Evolutionary conservation across 495 filamentous ascomycete species (phyloP), one percentile per base, ranked within the genome.

Genomic region (Cercophora samala): DNA sequence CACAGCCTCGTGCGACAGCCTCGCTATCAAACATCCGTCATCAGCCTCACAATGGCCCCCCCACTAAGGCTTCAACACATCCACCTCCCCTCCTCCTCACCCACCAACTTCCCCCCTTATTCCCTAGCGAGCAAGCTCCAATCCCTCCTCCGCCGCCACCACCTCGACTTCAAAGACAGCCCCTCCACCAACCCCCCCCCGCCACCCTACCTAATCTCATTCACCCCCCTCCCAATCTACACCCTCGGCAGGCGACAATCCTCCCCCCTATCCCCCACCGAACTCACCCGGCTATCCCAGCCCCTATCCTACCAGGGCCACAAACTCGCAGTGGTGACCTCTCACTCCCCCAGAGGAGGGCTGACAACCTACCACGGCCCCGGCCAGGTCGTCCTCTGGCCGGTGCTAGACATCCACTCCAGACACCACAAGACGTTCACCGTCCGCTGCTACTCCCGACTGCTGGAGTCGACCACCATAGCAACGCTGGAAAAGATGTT

Each of bases 281-380:
- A 80, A 63, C 69, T 74, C 23, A 72, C 68, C 18, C 73, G 65
- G n/a, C 68, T 80, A 69, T 71, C 81, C 75, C 63, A 85, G 73
- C 60, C 70, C 72, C 37, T 78, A 70, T 22, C 52, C 42, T 53
- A 51, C 62, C 21, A 22, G 13, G 21, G 58, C 26, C 21, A 13
- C 5, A 46, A 53, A 59, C 62, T 23, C 53, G 8, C 61, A 54
- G 25, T 53, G 9, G 17, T 19, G 61, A 56, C 11, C 54, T 8
- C 9, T n/a, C 64, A 51, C 63, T 89, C 92, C 5, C 85, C 89
- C 8, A 88, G 95, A 58, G 95, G 95, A 69, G 95, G 95, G 0
- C 91, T 95, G 66, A 93, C 91, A 0, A 98, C 95, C 4, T 99
- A 96, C 81, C 95, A 99, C 74, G 95, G 95, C 0, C 95, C 95